Evolutionary conservation across 208 protist species (phyloP).

Genomic region (Trypanosoma avium): DNA sequence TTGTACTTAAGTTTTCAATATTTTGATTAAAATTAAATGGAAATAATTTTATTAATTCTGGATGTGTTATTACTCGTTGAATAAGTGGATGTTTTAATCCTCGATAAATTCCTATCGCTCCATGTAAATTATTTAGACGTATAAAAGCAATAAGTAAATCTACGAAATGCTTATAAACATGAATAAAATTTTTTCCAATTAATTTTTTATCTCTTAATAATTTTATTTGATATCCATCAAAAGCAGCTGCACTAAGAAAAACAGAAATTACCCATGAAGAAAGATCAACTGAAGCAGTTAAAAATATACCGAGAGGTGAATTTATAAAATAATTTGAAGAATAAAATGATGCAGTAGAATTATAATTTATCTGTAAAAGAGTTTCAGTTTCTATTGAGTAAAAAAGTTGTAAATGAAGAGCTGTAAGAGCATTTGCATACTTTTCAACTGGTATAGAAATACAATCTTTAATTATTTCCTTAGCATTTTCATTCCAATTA

Average conservation of each 20-base stretch:
- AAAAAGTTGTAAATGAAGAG: constrained; percentile 48
- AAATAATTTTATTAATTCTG: constrained; percentile 4
- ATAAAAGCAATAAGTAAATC: constrained; percentile 54
- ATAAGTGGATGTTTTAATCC: constrained; percentile 50
- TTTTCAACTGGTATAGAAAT: constrained; percentile 33
- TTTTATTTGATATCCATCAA: constrained; percentile 29
- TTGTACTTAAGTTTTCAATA: constrained; percentile 27
- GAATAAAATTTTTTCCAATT: neutral
- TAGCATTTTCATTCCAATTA: neutral
- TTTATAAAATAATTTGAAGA: constrained; percentile 29
- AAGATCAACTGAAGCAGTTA: constrained; percentile 40
- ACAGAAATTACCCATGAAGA: constrained; percentile 50
- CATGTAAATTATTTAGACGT: constrained; percentile 59
- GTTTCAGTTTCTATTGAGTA: constrained; percentile 38
- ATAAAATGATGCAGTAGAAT: constrained; percentile 32
- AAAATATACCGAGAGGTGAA: constrained; percentile 40
- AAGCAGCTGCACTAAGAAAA: constrained; percentile 46
- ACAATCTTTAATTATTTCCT: constrained; percentile 29
- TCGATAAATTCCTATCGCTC: constrained; percentile 39
- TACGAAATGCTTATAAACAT: constrained; percentile 25
- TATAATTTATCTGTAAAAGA: constrained; percentile 30
- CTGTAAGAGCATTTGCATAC: constrained; percentile 49
- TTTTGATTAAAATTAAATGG: constrained; percentile 26
- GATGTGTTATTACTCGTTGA: constrained; percentile 26
- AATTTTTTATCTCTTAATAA: neutral